Base-by-base conservation (phyloP, 1,284 basidiomycete species). In the Irpex sp. region DNA sequence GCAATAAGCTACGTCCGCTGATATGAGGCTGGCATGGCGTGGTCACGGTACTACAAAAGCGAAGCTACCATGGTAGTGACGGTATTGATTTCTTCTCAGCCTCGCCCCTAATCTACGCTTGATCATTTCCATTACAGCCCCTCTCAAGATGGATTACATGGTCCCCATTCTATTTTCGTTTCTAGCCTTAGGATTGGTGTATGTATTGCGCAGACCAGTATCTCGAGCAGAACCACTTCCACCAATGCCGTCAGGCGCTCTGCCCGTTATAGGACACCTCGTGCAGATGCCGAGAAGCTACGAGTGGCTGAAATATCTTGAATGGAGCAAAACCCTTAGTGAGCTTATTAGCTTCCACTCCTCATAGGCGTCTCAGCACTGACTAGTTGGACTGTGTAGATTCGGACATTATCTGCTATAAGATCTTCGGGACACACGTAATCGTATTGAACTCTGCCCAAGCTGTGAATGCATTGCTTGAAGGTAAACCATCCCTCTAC, bases 401-500 rank as follows among this genome's bases (percentile, higher is more conserved):
- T 17, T 70, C 70, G n/a, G 70, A 69, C 21, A 61, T 70, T 13
- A 63, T 71, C 38, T 66, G 66, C 3, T 26, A 70, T 21, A 64
- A 66, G 8, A 65, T 59, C 13, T 15, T 69, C 5, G 68, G 68
- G 8, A 68, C 61, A 57, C 67, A 82, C 51, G 72, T 78, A 3
- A 66, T 83, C 56, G 67, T 82, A 11, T 66, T 81, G 3, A 79
- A 79, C 65, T 77, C 78, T 0, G 58, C 74, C 8, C 69, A 75
- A 48, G 68, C 74, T 9, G 76, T 73, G 3, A 71, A 66, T 9
- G 80, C 78, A 7, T 69, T 82, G 13, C 72, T 82, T 26, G 79
- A 81, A 19, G 78, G 75, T 59, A 74, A 77, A 21, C 78, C 79
- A 1, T 59, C 64, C 4, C 68, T 69, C 4, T 71, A 71, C 51